These are phyloP conservation scores for Saccharomycopsis hybrid DNA, from an alignment of 1,139 yeast genomes.

Conservation along the genomic window DNA sequence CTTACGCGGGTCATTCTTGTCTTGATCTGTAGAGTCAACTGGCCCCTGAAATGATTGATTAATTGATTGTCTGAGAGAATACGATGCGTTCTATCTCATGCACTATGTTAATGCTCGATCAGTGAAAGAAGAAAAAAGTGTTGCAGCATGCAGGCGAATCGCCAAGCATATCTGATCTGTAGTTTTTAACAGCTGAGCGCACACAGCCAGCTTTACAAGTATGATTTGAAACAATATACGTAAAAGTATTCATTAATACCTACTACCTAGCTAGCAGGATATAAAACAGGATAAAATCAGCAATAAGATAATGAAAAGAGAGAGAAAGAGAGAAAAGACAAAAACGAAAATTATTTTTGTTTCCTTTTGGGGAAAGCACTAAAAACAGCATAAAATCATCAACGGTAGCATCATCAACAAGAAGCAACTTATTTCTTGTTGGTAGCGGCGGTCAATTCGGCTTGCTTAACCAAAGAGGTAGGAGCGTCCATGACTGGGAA, in stretches of 20 bases:
- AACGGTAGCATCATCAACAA: neutral
- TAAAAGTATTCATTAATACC: neutral
- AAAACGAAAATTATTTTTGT: neutral
- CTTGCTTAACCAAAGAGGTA: constrained; percentile 62
- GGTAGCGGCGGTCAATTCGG: constrained; percentile 65
- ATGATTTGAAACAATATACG: no score
- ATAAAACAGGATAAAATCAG: neutral
- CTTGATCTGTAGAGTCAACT: no score
- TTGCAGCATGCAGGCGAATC: no score
- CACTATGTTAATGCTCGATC: no score
- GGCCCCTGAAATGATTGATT: no score
- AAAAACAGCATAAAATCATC: neutral
- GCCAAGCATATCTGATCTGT: no score
- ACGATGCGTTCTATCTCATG: no score
- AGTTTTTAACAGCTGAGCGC: no score
- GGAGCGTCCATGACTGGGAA: constrained; percentile 83
- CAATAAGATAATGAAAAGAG: neutral
- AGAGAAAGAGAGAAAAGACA: neutral
- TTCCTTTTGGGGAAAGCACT: neutral
- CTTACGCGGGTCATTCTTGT: no score
- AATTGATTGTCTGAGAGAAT: no score
- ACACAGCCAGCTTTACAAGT: no score
- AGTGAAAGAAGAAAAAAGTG: no score
- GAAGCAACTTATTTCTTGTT: constrained; percentile 32
- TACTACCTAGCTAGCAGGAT: neutral